These are phyloP conservation scores for Amylocarpus encephaloides DNA, from an alignment of 2,329 filamentous ascomycete genomes.

Conservation along the genomic window DNA sequence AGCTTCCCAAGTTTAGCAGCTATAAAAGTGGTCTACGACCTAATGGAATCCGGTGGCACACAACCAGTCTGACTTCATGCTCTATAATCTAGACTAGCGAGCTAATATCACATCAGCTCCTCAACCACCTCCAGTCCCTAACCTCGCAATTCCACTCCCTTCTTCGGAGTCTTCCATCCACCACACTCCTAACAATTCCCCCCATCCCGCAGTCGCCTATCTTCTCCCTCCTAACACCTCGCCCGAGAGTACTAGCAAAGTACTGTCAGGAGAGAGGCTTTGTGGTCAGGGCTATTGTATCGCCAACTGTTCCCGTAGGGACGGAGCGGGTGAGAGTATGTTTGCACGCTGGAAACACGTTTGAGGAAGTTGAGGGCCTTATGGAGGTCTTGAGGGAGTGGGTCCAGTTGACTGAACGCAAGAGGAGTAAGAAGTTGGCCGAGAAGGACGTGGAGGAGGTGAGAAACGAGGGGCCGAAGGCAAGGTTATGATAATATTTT, in stretches of 20 bases:
- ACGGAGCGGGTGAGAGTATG: constrained; percentile 60
- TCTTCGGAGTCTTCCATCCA: constrained; percentile 28
- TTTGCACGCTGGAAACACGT: constrained; percentile 60
- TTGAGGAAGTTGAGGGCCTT: constrained; percentile 41
- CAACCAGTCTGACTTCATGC: constrained; percentile 33
- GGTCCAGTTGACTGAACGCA: constrained; percentile 10
- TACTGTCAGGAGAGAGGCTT: constrained; percentile 54
- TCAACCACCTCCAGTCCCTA: constrained; percentile 38
- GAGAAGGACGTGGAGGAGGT: too few relatives aligned
- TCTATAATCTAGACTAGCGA: background rate
- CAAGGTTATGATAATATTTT: too few relatives aligned
- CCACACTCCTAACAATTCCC: too few relatives aligned
- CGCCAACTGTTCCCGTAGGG: constrained; percentile 56
- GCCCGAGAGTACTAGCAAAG: constrained; percentile 51
- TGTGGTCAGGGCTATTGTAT: constrained; percentile 58
- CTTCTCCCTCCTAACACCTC: constrained; percentile 52
- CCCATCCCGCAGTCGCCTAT: constrained; percentile 48
- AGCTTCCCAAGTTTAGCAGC: constrained; percentile 37
- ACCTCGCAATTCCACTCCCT: constrained; percentile 40
- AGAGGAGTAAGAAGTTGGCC: too few relatives aligned
- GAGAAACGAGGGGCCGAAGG: too few relatives aligned
- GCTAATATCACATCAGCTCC: constrained; percentile 25
- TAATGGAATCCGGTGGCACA: constrained; percentile 46
- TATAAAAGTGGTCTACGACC: constrained; percentile 37
- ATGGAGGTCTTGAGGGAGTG: constrained; percentile 20